Evolutionary conservation across 352 stramenopile genomes (phyloP).

Genomic region (Phytophthora cactorum): DNA sequence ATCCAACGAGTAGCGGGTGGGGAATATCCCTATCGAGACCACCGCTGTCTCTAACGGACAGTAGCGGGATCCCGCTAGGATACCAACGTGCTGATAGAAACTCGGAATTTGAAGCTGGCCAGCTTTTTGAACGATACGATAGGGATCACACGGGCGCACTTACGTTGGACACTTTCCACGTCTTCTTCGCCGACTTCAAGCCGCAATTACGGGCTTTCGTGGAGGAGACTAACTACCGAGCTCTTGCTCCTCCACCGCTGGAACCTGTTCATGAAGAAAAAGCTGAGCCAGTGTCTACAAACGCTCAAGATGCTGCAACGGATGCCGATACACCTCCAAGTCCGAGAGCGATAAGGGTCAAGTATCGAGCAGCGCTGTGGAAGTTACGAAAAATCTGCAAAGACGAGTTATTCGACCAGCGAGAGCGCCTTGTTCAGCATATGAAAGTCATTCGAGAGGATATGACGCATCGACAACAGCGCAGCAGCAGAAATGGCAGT

Average conservation of each 20-base stretch:
- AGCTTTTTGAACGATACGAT: constrained; percentile 87
- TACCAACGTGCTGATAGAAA: constrained; percentile 77
- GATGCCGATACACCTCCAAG: constrained; percentile 6
- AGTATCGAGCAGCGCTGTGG: constrained; percentile 61
- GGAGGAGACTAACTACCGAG: constrained; percentile 59
- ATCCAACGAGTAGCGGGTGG: constrained; percentile 11
- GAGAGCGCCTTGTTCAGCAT: constrained; percentile 43
- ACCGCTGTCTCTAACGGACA: constrained; percentile 70
- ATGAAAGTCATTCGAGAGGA: constrained; percentile 37
- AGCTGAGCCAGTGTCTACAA: neutral
- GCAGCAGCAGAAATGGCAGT: constrained; percentile 4
- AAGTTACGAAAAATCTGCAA: constrained; percentile 67
- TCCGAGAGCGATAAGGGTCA: constrained; percentile 19
- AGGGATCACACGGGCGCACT: constrained; percentile 60
- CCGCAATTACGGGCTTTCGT: constrained; percentile 68
- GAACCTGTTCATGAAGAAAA: constrained; percentile 29
- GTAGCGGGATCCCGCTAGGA: constrained; percentile 67
- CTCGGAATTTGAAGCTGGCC: constrained; percentile 85
- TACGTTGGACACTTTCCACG: constrained; percentile 67
- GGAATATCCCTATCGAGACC: constrained; percentile 26
- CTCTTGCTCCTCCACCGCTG: constrained; percentile 2
- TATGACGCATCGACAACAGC: constrained; percentile 31
- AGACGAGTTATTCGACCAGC: constrained; percentile 58
- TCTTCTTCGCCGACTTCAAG: constrained; percentile 81
- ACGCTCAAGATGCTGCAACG: constrained; percentile 8